These are phyloP conservation scores for Euryodendron excelsum DNA, from an alignment of 148 eudicot genomes.

Conservation along the genomic window DNA sequence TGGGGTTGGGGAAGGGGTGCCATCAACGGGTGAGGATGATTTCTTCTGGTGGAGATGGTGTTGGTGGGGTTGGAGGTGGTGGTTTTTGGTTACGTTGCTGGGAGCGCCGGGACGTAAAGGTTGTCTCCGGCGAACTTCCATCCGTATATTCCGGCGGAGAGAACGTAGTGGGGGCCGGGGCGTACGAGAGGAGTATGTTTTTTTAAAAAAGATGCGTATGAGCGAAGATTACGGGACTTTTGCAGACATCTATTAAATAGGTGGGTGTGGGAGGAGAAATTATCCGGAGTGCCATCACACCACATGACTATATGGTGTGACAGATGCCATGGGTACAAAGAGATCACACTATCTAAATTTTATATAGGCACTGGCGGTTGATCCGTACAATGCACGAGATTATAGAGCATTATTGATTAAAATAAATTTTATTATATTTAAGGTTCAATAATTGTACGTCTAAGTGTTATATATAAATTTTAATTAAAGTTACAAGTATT, in stretches of 20 bases:
- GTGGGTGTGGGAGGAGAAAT: background rate
- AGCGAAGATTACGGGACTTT: background rate
- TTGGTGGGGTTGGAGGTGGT: conserved; percentile 11
- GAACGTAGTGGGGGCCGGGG: background rate
- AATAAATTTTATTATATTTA: too few species aligned
- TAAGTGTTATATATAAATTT: too few species aligned
- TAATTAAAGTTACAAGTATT: too few species aligned
- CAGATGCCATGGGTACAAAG: too few species aligned
- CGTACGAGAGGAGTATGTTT: too few species aligned
- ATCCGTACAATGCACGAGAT: too few species aligned
- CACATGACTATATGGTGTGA: too few species aligned
- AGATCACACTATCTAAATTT: too few species aligned
- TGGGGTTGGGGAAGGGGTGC: conserved; percentile 8
- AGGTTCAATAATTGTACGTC: too few species aligned
- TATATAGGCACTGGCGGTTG: too few species aligned
- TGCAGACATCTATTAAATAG: background rate
- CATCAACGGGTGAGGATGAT: background rate
- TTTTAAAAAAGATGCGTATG: background rate
- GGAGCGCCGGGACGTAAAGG: background rate
- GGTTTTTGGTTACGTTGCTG: background rate
- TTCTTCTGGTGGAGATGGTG: conserved; percentile 2
- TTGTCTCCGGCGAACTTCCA: conserved; percentile 19
- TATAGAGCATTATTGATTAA: too few species aligned
- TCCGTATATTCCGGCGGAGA: conserved; percentile 3
- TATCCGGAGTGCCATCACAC: too few species aligned